These are phyloP conservation scores for Pythium utonaiense DNA, from an alignment of 352 stramenopile species.

Conservation along the genomic window DNA sequence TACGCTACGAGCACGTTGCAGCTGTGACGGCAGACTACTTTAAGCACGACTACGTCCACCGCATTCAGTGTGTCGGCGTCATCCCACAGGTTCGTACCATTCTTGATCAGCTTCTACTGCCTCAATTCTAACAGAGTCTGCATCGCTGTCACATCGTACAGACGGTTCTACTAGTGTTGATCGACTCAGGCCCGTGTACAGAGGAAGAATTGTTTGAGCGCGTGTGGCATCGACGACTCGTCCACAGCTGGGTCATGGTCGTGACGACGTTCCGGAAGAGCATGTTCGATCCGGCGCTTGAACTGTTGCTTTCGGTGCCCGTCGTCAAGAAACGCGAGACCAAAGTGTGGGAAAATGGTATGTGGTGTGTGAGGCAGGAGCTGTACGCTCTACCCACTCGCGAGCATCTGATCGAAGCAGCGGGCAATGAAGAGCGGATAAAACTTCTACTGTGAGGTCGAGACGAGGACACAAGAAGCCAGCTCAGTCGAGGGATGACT, in stretches of 20 bases:
- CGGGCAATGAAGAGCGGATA: constrained; percentile 12
- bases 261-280: constrained; percentile 1
- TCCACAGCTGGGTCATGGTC: constrained; percentile 20
- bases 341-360: neutral
- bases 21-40: constrained; percentile 5
- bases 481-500: too few relatives aligned
- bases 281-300: constrained; percentile 15
- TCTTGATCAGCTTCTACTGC: neutral
- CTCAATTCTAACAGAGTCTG: neutral
- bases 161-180: constrained; percentile 18
- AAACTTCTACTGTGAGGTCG: constrained; percentile 12
- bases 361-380: neutral
- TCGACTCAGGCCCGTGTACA: constrained; percentile 19
- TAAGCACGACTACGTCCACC: constrained; percentile 18
- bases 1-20: constrained; percentile 13
- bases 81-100: constrained; percentile 14
- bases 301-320: constrained; percentile 17
- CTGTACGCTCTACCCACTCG: constrained; percentile 11
- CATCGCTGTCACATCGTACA: neutral
- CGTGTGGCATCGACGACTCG: constrained; percentile 9
- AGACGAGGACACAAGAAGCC: too few relatives aligned
- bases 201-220: constrained; percentile 13
- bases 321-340: constrained; percentile 12
- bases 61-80: constrained; percentile 11
- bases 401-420: constrained; percentile 15